Base-by-base conservation (phyloP, 2,329 filamentous ascomycete genomes). In the Sclerotinia spermophila region DNA sequence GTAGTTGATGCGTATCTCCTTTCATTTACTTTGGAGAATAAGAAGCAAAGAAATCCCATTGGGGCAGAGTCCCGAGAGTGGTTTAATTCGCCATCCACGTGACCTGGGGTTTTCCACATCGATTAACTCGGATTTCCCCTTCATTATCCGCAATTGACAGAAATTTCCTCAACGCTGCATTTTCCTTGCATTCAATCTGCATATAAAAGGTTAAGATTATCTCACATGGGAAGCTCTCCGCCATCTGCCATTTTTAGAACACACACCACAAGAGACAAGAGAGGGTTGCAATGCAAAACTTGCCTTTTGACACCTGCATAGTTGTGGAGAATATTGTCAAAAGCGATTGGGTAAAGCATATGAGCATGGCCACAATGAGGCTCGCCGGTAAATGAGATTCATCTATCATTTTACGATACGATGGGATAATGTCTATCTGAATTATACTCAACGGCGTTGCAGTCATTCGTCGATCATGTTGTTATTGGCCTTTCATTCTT, bases 81-180 rank as follows among this genome's bases (percentile, higher is more conserved):
- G 45, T 35, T 62, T 35, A 38, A 40, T 53, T 24, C 27, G n/a
- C 4, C 3, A 64, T 19, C 3, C 56, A 69, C 67, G 67, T 69
- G 67, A 61, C 8, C 33, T 17, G 3, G 33, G 7, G 51, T 53
- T 56, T 40, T 24, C 33, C 21, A 38, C 44, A 40, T 51, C n/a
- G 19, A 48, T 61, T 42, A 38, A 60, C 35, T 69, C 67, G 67
- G 67, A 69, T 69, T 64, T 62, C 67, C 67, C 67, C 67, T 40
- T 53, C 42, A 10, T 55, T 2, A 45, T 62, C 67, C 55, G 62
- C 62, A 44, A 62, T 62, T 42, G 67, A 53, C 19, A 64, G 44
- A 64, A 69, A 30, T 8, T 3, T 61, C 58, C 67, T 61, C 15
- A 55, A 7, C 35, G 38, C 30, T 38, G 61, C 61, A 65, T 65